A percentile compares a stretch with the other conserved stretches of the same genome.
phyloP scores from a whole-genome alignment of 805 yeast species.

The Kodamaea kaohsiungensis region DNA sequence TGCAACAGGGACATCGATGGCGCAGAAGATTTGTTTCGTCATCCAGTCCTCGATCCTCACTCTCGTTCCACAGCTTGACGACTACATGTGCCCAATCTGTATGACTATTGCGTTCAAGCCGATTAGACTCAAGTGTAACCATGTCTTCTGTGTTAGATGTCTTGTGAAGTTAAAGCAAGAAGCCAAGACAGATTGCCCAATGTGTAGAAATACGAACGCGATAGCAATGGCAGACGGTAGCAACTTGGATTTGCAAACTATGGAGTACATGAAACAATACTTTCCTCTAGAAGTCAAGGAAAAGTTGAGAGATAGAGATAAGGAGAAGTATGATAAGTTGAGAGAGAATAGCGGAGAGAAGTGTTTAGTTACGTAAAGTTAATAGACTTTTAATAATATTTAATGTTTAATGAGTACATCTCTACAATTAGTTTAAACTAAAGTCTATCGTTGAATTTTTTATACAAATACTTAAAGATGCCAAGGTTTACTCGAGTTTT shows the following conservation, averaged over 20 bases:
- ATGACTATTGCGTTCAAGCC: slow-evolving; percentile 72
- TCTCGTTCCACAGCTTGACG: slow-evolving; percentile 72
- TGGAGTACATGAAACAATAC: slow-evolving; percentile 54
- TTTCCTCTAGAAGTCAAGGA: slow-evolving; percentile 69
- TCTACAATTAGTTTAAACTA: no score
- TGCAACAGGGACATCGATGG: slow-evolving; percentile 46
- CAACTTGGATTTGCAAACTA: slow-evolving; percentile 56
- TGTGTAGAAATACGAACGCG: slow-evolving; percentile 57
- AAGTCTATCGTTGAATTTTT: neutral
- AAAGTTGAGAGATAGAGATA: slow-evolving; percentile 55
- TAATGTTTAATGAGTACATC: neutral
- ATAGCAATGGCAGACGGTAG: slow-evolving; percentile 57
- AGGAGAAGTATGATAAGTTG: slow-evolving; percentile 37
- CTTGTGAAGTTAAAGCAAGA: slow-evolving; percentile 65
- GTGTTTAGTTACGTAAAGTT: slow-evolving; percentile 13
- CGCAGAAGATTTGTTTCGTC: slow-evolving; percentile 54
- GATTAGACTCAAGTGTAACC: slow-evolving; percentile 61
- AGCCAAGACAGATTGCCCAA: slow-evolving; percentile 62
- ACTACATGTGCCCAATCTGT: slow-evolving; percentile 75
- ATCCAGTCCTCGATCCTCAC: slow-evolving; percentile 56
- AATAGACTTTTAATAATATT: neutral
- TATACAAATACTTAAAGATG: neutral
- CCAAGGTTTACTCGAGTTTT: neutral
- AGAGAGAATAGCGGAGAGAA: slow-evolving; percentile 21
- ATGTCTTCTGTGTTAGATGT: slow-evolving; percentile 73